Evolutionary conservation across 495 filamentous ascomycete genomes (phyloP).

Genomic region (Hypoxylon crocopeplum): DNA sequence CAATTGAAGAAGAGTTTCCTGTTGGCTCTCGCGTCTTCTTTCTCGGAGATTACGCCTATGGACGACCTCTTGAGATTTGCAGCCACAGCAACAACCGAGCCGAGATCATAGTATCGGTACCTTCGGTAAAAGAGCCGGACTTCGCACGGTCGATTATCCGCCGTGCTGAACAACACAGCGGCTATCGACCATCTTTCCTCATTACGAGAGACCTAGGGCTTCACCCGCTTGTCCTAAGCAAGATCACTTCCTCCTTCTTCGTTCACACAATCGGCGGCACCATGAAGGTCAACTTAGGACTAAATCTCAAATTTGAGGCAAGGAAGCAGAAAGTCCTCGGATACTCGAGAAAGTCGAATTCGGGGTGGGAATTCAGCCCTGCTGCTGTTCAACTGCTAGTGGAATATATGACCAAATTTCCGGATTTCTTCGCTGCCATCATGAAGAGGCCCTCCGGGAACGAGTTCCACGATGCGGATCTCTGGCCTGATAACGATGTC

Average conservation of each 20-base stretch:
- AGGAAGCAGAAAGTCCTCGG: slow-evolving; percentile 95
- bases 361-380: slow-evolving; percentile 93
- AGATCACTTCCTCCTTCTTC: slow-evolving; percentile 91
- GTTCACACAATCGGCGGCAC: slow-evolving; percentile 75
- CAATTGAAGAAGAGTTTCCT: slow-evolving; percentile 93
- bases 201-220: slow-evolving; percentile 83
- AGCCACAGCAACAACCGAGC: slow-evolving; percentile 75
- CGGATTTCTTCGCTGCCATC: slow-evolving; percentile 90
- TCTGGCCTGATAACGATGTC: slow-evolving; percentile 73
- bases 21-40: slow-evolving; percentile 84
- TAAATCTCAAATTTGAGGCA: slow-evolving; percentile 96
- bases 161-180: slow-evolving; percentile 67
- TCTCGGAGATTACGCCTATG: slow-evolving; percentile 94
- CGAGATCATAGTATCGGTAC: slow-evolving; percentile 73
- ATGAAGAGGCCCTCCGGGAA: slow-evolving; percentile 64
- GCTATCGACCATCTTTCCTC: slow-evolving; percentile 84
- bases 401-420: slow-evolving; percentile 92
- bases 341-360: slow-evolving; percentile 82
- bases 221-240: slow-evolving; percentile 87
- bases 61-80: slow-evolving; percentile 84
- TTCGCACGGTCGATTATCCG: slow-evolving; percentile 77
- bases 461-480: slow-evolving; percentile 72
- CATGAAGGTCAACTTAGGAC: slow-evolving; percentile 81
- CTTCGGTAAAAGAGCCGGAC: slow-evolving; percentile 74
- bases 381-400: slow-evolving; percentile 80